Conservation (phyloP, 2,329 filamentous ascomycete species). For the Aspergillus udagawae region DNA sequence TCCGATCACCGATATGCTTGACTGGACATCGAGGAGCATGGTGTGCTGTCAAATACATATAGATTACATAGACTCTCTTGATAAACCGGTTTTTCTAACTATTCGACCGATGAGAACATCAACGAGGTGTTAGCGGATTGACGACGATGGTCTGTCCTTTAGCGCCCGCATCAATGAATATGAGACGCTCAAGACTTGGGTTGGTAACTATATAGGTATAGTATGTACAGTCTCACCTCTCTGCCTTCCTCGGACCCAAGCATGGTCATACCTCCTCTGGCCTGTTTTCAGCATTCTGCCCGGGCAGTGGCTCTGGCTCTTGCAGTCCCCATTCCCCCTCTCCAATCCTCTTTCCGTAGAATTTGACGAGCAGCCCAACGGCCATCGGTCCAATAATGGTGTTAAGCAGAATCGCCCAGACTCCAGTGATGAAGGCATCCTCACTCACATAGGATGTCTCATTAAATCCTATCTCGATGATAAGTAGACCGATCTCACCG, state of each 20-base stretch:
- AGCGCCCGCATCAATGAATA: too few relatives aligned
- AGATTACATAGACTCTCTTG: neutral
- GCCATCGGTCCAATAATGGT: constrained; percentile 28
- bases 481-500: constrained; percentile 30
- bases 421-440: constrained; percentile 23
- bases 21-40: neutral
- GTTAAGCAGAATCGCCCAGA: constrained; percentile 32
- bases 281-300: neutral
- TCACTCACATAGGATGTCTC: constrained; percentile 40
- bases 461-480: constrained; percentile 31
- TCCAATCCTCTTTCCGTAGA: constrained; percentile 17
- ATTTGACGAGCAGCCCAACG: constrained; percentile 24
- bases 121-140: too few relatives aligned
- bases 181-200: too few relatives aligned
- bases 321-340: constrained; percentile 27
- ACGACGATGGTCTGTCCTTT: too few relatives aligned
- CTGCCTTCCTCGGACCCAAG: neutral
- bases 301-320: neutral
- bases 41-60: neutral
- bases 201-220: too few relatives aligned
- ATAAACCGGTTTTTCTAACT: too few relatives aligned
- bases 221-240: too few relatives aligned
- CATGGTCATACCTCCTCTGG: neutral
- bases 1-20: neutral
- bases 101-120: neutral